phyloP scores from a whole-genome alignment of 805 yeast genomes.

The Lachancea kluyveri region DNA sequence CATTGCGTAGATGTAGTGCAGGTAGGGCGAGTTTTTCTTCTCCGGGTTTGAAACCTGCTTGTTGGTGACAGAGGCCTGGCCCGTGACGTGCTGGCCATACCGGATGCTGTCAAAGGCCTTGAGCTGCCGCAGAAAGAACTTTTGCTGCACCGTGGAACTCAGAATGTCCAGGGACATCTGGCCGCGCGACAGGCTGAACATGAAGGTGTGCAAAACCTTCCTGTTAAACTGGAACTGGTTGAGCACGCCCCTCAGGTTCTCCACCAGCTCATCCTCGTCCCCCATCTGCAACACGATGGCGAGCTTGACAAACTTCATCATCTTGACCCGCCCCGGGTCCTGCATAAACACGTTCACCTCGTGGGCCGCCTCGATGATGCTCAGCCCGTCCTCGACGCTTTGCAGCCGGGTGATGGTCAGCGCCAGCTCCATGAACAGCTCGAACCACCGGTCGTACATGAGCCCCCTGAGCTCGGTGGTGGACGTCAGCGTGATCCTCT shows the following conservation, averaged over 20 bases:
- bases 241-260: constrained; percentile 56
- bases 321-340: constrained; percentile 51
- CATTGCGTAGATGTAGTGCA: constrained; percentile 74
- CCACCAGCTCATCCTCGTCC: constrained; percentile 50
- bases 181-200: constrained; percentile 57
- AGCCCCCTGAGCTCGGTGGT: constrained; percentile 67
- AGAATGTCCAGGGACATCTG: constrained; percentile 50
- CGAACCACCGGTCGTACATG: constrained; percentile 77
- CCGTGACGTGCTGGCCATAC: constrained; percentile 48
- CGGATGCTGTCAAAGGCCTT: constrained; percentile 79
- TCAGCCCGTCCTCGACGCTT: constrained; percentile 54
- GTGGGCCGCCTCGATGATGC: constrained; percentile 66
- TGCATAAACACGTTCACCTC: constrained; percentile 74
- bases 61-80: constrained; percentile 71
- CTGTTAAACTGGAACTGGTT: constrained; percentile 73
- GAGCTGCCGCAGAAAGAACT: constrained; percentile 80
- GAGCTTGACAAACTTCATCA: constrained; percentile 61
- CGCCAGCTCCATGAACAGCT: constrained; percentile 73
- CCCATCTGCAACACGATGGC: constrained; percentile 45
- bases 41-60: constrained; percentile 38
- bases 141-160: constrained; percentile 80
- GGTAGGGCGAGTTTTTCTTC: constrained; percentile 53
- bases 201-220: constrained; percentile 56
- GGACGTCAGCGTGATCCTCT: constrained; percentile 40
- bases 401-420: constrained; percentile 58